These are phyloP conservation scores for Durusdinium trenchii DNA, from an alignment of 73 alveolate species.

Conservation along the genomic window DNA sequence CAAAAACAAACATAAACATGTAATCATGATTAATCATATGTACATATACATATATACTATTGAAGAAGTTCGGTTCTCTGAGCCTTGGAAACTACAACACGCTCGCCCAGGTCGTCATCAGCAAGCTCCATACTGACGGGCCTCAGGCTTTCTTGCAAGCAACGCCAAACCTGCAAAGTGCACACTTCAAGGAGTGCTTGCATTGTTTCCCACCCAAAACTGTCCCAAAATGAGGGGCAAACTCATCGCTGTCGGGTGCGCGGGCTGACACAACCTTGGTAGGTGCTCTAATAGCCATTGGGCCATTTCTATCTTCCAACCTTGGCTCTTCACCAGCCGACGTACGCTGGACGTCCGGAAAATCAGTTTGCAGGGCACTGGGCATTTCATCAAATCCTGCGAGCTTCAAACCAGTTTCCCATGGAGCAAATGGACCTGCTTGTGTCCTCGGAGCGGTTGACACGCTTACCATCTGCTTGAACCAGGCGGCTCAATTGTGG, in stretches of 20 bases:
- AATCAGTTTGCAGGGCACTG: conserved; percentile 51
- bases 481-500: conserved; percentile 41
- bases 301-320: not conserved
- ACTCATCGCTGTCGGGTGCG: conserved; percentile 35
- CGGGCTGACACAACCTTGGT: conserved; percentile 13
- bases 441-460: conserved; percentile 41
- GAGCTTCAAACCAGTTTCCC: not conserved
- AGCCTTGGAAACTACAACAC: conserved; percentile 49
- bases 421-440: not conserved
- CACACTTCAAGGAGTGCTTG: not conserved
- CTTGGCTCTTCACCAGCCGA: conserved; percentile 7
- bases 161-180: not conserved
- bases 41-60: not conserved
- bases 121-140: conserved; percentile 42
- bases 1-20: not conserved
- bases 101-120: conserved; percentile 59
- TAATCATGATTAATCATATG: too few relatives aligned
- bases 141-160: too few relatives aligned
- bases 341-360: conserved; percentile 48
- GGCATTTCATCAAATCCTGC: conserved; percentile 12
- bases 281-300: not conserved
- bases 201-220: not conserved
- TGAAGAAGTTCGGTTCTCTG: too few relatives aligned
- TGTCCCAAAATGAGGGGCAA: not conserved
- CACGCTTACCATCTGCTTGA: conserved; percentile 19